phyloP scores from a whole-genome alignment of 2,329 filamentous ascomycete genomes.

The Pestalotiopsis sp. region DNA sequence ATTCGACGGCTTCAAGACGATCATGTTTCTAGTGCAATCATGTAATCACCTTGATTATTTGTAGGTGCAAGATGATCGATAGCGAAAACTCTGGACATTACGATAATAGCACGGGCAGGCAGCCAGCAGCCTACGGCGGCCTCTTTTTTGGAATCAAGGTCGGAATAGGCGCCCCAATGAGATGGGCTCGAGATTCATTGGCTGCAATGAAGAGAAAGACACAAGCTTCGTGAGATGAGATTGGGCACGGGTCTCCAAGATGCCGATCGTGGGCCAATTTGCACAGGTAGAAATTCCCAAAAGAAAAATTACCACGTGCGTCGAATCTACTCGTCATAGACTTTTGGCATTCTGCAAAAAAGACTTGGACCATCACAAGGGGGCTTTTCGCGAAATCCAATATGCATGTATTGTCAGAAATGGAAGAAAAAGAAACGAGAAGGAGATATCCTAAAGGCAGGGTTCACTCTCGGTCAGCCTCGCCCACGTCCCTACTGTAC shows the following conservation, averaged over 20 bases:
- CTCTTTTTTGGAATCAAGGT: not conserved
- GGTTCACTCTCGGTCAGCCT: slow-evolving; percentile 4
- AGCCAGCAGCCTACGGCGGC: no score
- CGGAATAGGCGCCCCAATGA: not conserved
- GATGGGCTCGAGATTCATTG: not conserved
- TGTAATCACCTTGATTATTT: not conserved
- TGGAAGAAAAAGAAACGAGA: not conserved
- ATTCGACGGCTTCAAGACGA: not conserved
- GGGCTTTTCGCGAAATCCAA: not conserved
- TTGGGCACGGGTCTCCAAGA: not conserved
- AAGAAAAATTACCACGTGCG: not conserved
- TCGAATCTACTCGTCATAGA: not conserved
- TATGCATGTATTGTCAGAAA: not conserved
- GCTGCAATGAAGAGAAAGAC: not conserved
- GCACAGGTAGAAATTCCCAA: not conserved
- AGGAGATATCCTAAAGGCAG: not conserved
- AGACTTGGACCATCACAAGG: not conserved
- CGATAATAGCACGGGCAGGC: not conserved
- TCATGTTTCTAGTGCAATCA: not conserved
- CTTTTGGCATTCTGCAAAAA: not conserved
- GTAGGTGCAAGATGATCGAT: not conserved
- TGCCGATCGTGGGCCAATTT: not conserved
- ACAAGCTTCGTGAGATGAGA: not conserved
- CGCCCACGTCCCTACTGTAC: not conserved
- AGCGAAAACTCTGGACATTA: not conserved